Conservation (phyloP, 2,329 filamentous ascomycete species). For the Diaporthe sp. region DNA sequence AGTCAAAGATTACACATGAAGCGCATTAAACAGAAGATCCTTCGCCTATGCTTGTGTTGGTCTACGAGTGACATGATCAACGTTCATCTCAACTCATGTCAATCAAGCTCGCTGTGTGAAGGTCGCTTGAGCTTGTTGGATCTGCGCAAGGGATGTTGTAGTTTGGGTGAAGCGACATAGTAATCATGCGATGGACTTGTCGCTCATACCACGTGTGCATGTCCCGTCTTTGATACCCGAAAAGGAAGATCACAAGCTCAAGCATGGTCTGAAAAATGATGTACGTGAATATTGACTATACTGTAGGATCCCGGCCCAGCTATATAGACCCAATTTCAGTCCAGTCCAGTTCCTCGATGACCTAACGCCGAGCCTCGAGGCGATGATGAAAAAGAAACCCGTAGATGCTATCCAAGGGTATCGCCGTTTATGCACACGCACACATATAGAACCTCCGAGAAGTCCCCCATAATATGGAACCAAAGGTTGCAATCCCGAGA, state of each 20-base stretch:
- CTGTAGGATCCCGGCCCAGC: slow-evolving; percentile 1
- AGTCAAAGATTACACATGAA: neutral
- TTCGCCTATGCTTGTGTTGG: neutral
- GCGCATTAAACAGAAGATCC: neutral
- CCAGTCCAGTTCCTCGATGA: neutral
- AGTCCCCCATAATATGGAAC: neutral
- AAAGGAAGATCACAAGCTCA: neutral
- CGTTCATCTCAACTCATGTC: neutral
- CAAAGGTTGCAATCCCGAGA: slow-evolving; percentile 13
- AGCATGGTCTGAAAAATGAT: neutral
- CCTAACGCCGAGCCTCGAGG: slow-evolving; percentile 9
- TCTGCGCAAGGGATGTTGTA: neutral
- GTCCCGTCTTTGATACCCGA: neutral
- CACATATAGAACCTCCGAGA: neutral
- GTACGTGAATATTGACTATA: slow-evolving; percentile 9
- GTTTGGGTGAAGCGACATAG: too few species aligned
- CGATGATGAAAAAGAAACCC: slow-evolving; percentile 9
- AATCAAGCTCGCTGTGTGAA: neutral
- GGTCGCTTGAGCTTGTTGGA: neutral
- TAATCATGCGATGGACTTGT: neutral
- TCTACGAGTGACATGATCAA: neutral
- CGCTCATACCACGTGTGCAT: neutral
- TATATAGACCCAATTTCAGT: slow-evolving; percentile 8
- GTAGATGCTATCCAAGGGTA: slow-evolving; percentile 27
- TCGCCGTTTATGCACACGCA: slow-evolving; percentile 16